Base-by-base conservation (phyloP, 257 asterid genomes). In the Thymus quinquecostatus region DNA sequence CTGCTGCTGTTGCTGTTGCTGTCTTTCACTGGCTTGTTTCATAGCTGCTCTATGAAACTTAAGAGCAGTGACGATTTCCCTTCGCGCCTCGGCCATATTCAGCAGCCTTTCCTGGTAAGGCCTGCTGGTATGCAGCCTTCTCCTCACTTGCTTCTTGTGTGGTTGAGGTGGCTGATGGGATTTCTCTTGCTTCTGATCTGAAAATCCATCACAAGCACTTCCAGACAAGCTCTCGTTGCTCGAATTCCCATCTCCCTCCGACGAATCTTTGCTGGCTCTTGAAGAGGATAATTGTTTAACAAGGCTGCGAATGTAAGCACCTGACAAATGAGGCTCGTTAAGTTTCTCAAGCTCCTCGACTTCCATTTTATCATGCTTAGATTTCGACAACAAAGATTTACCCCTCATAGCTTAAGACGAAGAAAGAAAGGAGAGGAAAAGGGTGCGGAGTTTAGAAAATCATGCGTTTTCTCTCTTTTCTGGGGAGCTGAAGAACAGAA, bases 31-130 rank as follows among this genome's bases (percentile, higher is more conserved):
- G 61, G 89, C 86, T 68, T 85, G 86, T 68, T 85, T 92, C 99
- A 89, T 95, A 41, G 98, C 66, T 1, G 97, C 98, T 78, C 99
- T 83, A 66, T 95, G 99, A 70, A 87, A 95, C 84, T 95, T 92
- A 13, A 95, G 93, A 40, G 99, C 99, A 0, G 99, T 84, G 58
- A 95, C 99, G 10, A 95, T 95, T 79, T 95, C 99, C 54, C 96
- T 78, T 49, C 99, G 84, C 6, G 97, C 99, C 79, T 95, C 99
- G 10, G 99, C 99, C 99, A 95, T 95, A 68, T 94, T 94, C 8
- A 94, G 85, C 67, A 91, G 90, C 86, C 96, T 88, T 54, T 94
- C 97, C 75, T 94, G 97, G 76, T 91, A 94, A 83, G 99, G 99
- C 78, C 96, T 83, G 78, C 88, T 87, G 44, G 99, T 86, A 75